Evolutionary conservation across 176 grass and related monocot genomes (phyloP), one percentile per base, ranked within the genome.

Genomic region (Paspalum vaginatum): DNA sequence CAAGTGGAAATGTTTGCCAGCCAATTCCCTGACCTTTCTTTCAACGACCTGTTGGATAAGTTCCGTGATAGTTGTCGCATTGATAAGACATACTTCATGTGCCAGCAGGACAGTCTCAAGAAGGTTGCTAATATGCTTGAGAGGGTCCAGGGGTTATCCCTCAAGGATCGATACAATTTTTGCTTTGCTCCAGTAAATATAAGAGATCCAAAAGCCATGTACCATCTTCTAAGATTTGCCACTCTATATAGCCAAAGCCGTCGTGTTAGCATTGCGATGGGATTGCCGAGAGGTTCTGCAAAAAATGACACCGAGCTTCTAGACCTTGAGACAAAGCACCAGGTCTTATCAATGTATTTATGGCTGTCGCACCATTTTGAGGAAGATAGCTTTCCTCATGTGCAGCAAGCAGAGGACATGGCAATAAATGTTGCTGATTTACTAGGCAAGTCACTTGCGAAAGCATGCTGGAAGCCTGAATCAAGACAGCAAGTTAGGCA

Each of bases 101-200:
- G 95, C 51, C 86, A 87, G 60, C 88, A 93, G 77, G 89, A 93
- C 8, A 13, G 75, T 42, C 75, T 98, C 48, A 98, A 85, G 79
- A 98, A 98, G 81, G 95, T 98, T 50, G 95, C 92, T 60, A 98
- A 95, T 84, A 95, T 98, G 92, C 89, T 98, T 16, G 92, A 98
- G 65, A 92, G 83, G 71, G 81, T 98, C n/a, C 90, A 86, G 46
- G 83, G 77, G 11, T 78, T 98, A 74, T 92, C 90, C 21, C 93
- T 98, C 55, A 85, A 98, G 83, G 95, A 98, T 64, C 87, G 90
- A 15, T 95, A 92, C 81, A 98, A 84, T 69, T 98, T 98, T 76
- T 91, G 90, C 74, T 98, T 98, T 80, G 90, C 95, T 7, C 95
- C 90, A 42, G 89, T 94, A 56, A 98, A 98, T 85, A 87, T 91